Evolutionary conservation across 73 alveolate genomes (phyloP).

Genomic region (Uronychia setigera): DNA sequence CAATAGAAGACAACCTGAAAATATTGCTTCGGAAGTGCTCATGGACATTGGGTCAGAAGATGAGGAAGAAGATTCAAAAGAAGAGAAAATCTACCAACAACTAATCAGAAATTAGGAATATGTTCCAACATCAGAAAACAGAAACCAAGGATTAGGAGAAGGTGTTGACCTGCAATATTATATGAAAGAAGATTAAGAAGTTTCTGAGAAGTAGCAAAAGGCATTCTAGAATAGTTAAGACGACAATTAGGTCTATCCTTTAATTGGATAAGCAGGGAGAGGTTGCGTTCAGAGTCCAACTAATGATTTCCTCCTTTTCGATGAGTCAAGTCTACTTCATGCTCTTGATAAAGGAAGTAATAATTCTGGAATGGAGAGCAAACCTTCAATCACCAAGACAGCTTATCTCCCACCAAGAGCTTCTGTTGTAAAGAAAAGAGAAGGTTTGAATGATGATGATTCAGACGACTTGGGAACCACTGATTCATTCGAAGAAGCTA

Average conservation of each 20-base stretch:
- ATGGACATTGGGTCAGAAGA: not conserved
- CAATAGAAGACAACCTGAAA: no score
- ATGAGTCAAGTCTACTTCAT: not conserved
- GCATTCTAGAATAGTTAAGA: not conserved
- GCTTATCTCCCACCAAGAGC: not conserved
- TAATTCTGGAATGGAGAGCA: not conserved
- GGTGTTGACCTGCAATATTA: not conserved
- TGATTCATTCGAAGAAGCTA: no score
- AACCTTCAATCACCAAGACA: not conserved
- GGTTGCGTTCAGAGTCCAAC: no score
- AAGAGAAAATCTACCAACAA: not conserved
- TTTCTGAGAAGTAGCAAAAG: not conserved
- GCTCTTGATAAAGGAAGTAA: not conserved
- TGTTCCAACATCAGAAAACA: not conserved
- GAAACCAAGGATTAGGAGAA: not conserved
- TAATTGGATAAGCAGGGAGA: no score
- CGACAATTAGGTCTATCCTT: no score
- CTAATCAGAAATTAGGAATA: not conserved
- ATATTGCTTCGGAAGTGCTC: not conserved
- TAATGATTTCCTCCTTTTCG: not conserved
- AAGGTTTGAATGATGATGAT: not conserved
- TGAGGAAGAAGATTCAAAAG: not conserved
- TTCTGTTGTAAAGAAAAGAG: not conserved
- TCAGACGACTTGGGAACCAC: not conserved
- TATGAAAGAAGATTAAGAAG: not conserved